Conservation (phyloP, 495 filamentous ascomycete genomes). For the Penicillium steckii region DNA sequence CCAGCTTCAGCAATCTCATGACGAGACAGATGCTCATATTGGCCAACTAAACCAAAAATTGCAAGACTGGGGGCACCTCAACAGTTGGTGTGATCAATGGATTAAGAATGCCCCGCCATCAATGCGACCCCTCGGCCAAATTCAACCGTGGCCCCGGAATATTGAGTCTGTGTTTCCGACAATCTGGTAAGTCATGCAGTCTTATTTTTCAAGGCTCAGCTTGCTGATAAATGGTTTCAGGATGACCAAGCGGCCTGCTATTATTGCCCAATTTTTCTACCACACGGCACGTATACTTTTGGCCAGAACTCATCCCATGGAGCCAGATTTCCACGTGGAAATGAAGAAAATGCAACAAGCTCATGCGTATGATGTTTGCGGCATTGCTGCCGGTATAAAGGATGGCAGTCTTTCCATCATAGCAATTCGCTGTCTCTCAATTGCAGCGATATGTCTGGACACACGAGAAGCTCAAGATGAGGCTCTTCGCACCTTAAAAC, state of each 20-base stretch:
- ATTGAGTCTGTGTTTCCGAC: constrained; percentile 79
- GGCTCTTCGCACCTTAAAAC: constrained; percentile 71
- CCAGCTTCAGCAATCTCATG: constrained; percentile 57
- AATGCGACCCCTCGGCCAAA: constrained; percentile 82
- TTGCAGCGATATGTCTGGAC: constrained; percentile 73
- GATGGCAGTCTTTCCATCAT: constrained; percentile 77
- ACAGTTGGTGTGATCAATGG: constrained; percentile 77
- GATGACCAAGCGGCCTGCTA: constrained; percentile 78
- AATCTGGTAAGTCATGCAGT: constrained; percentile 73
- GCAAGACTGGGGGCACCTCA: constrained; percentile 76
- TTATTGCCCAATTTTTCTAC: constrained; percentile 86
- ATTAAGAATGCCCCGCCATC: constrained; percentile 71
- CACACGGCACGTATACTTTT: constrained; percentile 81
- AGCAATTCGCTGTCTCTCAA: constrained; percentile 72
- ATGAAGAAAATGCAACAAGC: constrained; percentile 66
- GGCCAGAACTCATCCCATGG: constrained; percentile 73
- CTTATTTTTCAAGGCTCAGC: not conserved
- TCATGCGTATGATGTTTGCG: constrained; percentile 81
- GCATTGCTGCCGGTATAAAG: constrained; percentile 80
- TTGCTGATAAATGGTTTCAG: constrained; percentile 36
- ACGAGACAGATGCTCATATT: constrained; percentile 43
- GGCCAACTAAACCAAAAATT: constrained; percentile 62
- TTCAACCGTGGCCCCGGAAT: constrained; percentile 65
- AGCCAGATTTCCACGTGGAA: constrained; percentile 51
- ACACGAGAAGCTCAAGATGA: constrained; percentile 76